phyloP scores from a whole-genome alignment of 495 filamentous ascomycete genomes.

The Monascus purpureus region DNA sequence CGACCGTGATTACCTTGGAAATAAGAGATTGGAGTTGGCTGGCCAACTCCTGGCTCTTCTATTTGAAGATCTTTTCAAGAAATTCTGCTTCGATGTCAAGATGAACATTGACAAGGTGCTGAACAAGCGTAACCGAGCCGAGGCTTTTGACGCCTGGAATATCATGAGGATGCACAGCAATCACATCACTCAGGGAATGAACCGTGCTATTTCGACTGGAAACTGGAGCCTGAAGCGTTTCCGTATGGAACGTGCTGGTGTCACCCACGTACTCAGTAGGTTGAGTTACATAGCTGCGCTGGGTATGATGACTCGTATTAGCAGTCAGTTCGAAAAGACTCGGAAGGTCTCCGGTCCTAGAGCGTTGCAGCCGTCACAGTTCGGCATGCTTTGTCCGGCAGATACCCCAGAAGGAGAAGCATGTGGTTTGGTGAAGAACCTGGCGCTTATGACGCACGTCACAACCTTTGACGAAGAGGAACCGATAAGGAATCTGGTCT shows the following conservation, averaged over 20 bases:
- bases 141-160: constrained; percentile 70
- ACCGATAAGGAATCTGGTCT: constrained; percentile 67
- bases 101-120: constrained; percentile 84
- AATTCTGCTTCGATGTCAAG: constrained; percentile 76
- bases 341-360: constrained; percentile 89
- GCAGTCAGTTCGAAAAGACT: constrained; percentile 97
- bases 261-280: constrained; percentile 90
- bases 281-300: constrained; percentile 93
- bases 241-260: constrained; percentile 94
- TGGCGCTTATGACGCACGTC: constrained; percentile 98
- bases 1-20: constrained; percentile 94
- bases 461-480: constrained; percentile 90
- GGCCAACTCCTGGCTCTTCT: constrained; percentile 90
- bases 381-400: constrained; percentile 91
- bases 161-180: constrained; percentile 64
- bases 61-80: constrained; percentile 96
- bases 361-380: constrained; percentile 92
- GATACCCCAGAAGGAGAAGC: constrained; percentile 98
- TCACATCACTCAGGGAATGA: constrained; percentile 79
- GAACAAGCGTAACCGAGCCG: constrained; percentile 74
- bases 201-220: constrained; percentile 85
- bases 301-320: constrained; percentile 99
- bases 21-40: constrained; percentile 87
- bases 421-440: constrained; percentile 94
- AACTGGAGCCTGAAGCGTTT: constrained; percentile 97